Conservation (phyloP, 2,329 filamentous ascomycete genomes). For the Pseudogymnoascus sp. region DNA sequence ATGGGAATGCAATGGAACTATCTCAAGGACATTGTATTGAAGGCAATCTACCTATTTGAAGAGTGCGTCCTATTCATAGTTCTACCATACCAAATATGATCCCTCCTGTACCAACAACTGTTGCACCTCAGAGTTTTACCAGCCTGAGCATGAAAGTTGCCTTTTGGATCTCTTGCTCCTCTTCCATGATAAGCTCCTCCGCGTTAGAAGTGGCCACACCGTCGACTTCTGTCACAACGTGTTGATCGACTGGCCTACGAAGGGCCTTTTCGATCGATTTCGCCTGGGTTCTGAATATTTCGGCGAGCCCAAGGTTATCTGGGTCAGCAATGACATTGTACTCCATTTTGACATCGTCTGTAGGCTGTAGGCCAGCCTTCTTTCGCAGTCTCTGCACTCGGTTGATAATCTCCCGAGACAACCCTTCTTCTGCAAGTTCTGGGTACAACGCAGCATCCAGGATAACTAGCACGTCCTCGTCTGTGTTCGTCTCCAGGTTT, state of each 20-base stretch:
- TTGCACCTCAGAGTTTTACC: slow-evolving; percentile 56
- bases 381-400: slow-evolving; percentile 88
- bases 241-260: slow-evolving; percentile 68
- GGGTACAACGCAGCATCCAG: slow-evolving; percentile 77
- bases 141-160: slow-evolving; percentile 72
- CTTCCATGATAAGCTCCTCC: slow-evolving; percentile 65
- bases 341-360: slow-evolving; percentile 93
- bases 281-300: slow-evolving; percentile 62
- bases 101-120: background rate
- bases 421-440: slow-evolving; percentile 78
- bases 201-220: slow-evolving; percentile 41
- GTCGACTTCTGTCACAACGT: slow-evolving; percentile 51
- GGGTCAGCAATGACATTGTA: slow-evolving; percentile 76
- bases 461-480: slow-evolving; percentile 84
- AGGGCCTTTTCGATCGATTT: slow-evolving; percentile 68
- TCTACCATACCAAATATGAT: slow-evolving; percentile 6
- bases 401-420: slow-evolving; percentile 88
- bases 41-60: background rate
- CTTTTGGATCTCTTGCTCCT: slow-evolving; percentile 80
- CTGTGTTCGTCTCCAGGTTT: slow-evolving; percentile 78
- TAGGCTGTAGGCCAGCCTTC: slow-evolving; percentile 82
- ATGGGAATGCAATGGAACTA: background rate
- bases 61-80: background rate
- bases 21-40: background rate
- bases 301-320: slow-evolving; percentile 64